phyloP scores from a whole-genome alignment of 345 rosid genomes.

The Geranium brycei region DNA sequence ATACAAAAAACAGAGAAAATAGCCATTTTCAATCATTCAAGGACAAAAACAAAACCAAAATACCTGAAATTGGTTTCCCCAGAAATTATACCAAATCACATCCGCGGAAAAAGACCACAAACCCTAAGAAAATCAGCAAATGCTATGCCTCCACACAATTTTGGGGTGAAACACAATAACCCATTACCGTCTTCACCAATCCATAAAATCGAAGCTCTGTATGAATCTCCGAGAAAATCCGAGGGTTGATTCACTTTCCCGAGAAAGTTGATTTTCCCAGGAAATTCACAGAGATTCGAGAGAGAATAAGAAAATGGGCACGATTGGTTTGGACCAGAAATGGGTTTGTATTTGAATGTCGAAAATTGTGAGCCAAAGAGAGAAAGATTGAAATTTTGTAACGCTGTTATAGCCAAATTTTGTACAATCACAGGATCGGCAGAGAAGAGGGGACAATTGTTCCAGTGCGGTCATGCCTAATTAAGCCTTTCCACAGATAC shows the following conservation, averaged over 20 bases:
- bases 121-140: conserved; percentile 6
- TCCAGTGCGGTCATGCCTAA: too few species aligned
- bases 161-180: conserved; percentile 8
- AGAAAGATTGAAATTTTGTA: conserved; percentile 14
- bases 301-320: neutral
- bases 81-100: neutral
- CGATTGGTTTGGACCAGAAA: neutral
- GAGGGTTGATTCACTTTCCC: conserved; percentile 5
- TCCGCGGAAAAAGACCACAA: too few species aligned
- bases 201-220: conserved; percentile 14
- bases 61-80: neutral
- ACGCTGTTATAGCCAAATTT: conserved; percentile 20
- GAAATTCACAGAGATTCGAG: conserved; percentile 10
- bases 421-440: neutral
- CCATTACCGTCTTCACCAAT: conserved; percentile 22
- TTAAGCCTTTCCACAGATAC: too few species aligned
- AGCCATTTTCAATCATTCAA: neutral
- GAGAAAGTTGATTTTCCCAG: conserved; percentile 7
- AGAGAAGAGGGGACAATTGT: too few species aligned
- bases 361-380: neutral
- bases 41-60: neutral
- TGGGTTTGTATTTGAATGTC: neutral
- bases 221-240: conserved; percentile 20
- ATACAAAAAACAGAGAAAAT: neutral
- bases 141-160: conserved; percentile 4